Evolutionary conservation across 805 yeast genomes (phyloP), one percentile per base, ranked within the genome.

Genomic region (Helenozyma baotianmanensis): DNA sequence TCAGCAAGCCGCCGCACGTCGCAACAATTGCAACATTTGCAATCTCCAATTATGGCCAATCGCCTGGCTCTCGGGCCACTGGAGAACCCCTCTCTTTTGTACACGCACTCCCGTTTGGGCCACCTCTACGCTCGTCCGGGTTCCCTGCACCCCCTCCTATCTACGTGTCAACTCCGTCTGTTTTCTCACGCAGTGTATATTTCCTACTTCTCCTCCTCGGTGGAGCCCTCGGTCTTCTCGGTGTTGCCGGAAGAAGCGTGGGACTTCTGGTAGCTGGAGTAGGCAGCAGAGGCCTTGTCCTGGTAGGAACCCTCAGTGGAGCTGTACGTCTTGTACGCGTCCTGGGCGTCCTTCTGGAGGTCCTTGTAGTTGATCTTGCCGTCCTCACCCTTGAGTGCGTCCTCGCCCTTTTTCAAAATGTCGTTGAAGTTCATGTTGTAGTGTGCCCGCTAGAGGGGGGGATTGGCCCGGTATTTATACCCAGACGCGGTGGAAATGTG

Each of bases 281-380:
- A 63, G 25, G 58, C 62, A 32, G 56, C 53, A 47, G 60, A 51
- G 38, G 68, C 70, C 48, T 60, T 57, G 41, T 55, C 60, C 14
- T 48, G 29, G 50, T 45, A 44, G 16, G 56, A 27, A 8, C 55
- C 56, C 13, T 53, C 62, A 21, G 57, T 47, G 35, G 45, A 47
- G 51, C 43, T 42, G 58, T 50, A 63, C 30, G 56, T 52, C 21
- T 42, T 38, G 58, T 54, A 62, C 23, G 61, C 68, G 15, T 50
- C 56, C 47, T 64, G 48, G 29, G 65, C 67, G 23, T 60, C 68
- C 33, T 54, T 54, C 19, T 43, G 32, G 34, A 51, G 47, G 10
- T 49, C 48, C 22, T 42, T 42, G 45, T 46, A 46, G 48, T 48
- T 52, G 24, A 38, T 27, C 35, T 47, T 45, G 28, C 56, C 61